Base-by-base conservation (phyloP, 1,284 basidiomycete species). In the Rhodotorula sp. region DNA sequence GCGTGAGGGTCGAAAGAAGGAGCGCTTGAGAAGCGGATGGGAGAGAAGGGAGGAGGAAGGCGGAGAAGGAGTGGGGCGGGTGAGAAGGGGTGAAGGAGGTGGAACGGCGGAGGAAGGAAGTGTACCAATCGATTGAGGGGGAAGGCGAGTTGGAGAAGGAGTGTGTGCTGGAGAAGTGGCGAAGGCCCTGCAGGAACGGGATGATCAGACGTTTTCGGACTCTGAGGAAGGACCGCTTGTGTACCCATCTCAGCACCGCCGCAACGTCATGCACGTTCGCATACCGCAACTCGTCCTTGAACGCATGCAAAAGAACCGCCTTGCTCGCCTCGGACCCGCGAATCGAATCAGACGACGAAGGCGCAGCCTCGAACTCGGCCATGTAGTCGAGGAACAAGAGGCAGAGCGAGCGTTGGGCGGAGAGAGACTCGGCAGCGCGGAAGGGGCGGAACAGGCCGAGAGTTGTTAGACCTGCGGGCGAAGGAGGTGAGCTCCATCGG, bases 401-500 rank as follows among this genome's bases (percentile, higher is more conserved):
- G 22, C 52, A 54, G 24, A 74, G 65, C 13, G 63, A 48, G 18
- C 65, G 64, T 8, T 68, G 67, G 2, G 26, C 34, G 9, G 46
- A 1, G 22, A 37, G 62, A 5, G 64, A 65, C 30, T 75, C 73
- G 30, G 62, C 51, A 10, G 66, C 54, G 8, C 73, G 65, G 44
- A 48, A 75, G 0, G 73, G 73, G 53, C 73, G 65, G 47, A 73
- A 75, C 47, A 75, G 50, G 16, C 73, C 73, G n/a, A 75, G 54
- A 6, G 69, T 73, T 7, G 66, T 67, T 18, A 68, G 40, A 0
- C 71, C 71, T 67, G 48, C 15, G 28, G 16, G 40, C 9, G 40
- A 22, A 5, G 16, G 1, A 9, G 31, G 46, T 64, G 10, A 50
- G 31, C 18, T 9, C 0, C 4, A 2, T 40, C 28, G 30, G 8